Evolutionary conservation across 2,329 filamentous ascomycete genomes (phyloP).

Genomic region (Fusarium veterinarium): DNA sequence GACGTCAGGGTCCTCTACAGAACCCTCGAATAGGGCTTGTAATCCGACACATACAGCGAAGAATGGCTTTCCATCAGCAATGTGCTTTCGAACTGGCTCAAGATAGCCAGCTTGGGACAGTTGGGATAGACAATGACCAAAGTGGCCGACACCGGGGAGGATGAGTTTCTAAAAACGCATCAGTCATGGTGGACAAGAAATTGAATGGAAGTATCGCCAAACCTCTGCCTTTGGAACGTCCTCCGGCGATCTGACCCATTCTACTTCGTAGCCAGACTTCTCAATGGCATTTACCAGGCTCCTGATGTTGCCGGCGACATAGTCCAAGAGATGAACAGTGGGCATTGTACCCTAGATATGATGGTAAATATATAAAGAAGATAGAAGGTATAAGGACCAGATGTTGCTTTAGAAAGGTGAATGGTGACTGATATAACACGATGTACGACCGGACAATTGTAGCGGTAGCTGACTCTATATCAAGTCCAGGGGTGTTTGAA

Average conservation of each 20-base stretch:
- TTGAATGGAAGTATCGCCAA: slow-evolving; percentile 45
- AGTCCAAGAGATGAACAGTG: slow-evolving; percentile 82
- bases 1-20: slow-evolving; percentile 78
- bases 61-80: slow-evolving; percentile 92
- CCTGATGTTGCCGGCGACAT: slow-evolving; percentile 95
- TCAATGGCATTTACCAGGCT: slow-evolving; percentile 98
- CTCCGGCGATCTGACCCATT: slow-evolving; percentile 88
- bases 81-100: slow-evolving; percentile 84
- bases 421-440: not conserved
- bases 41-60: slow-evolving; percentile 97
- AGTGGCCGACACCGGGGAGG: slow-evolving; percentile 95
- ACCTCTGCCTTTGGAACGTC: slow-evolving; percentile 90
- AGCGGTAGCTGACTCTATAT: slow-evolving; percentile 32
- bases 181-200: slow-evolving; percentile 12
- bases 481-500: slow-evolving; percentile 13
- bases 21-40: slow-evolving; percentile 89
- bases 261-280: slow-evolving; percentile 90
- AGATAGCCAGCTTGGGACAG: slow-evolving; percentile 85
- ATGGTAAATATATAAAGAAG: slow-evolving; percentile 15
- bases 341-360: slow-evolving; percentile 66
- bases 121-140: slow-evolving; percentile 92
- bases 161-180: slow-evolving; percentile 79
- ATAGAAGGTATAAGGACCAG: slow-evolving; percentile 4
- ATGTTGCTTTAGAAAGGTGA: not conserved
- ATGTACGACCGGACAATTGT: not conserved